Evolutionary conservation across 2,329 filamentous ascomycete genomes (phyloP), one percentile per base, ranked within the genome.

Genomic region (Talaromyces sp.): DNA sequence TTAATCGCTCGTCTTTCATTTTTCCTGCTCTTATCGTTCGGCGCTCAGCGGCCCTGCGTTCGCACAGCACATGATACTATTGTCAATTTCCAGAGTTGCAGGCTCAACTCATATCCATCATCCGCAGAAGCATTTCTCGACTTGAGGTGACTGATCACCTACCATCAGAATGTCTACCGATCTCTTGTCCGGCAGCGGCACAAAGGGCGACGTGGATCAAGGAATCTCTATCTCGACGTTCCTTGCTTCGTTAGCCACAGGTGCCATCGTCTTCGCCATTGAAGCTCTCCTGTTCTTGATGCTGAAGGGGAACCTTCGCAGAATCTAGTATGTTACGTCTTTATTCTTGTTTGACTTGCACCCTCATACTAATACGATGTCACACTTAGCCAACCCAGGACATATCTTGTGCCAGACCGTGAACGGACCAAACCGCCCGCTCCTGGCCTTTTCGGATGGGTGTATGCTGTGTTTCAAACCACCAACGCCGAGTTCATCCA

Each of bases 401-500:
- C 92, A 4, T 96, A 92, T 70, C 85, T 96, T 1, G 93, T 96
- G 0, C 91, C 92, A 6, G 90, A 95, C 78, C 87, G 90, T 73
- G 91, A 96, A 80, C 88, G 92, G 70, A 93, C 91, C 8, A 85
- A 89, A n/a, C 82, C 90, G 1, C 91, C 92, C 1, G 90, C 91
- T 0, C 79, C 70, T 74, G 85, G 77, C 75, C 81, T 84, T 29
- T 81, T 83, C 65, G 77, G 75, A 71, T 87, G 85, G 85, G 77
- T 86, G 58, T 73, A 75, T 15, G 83, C 85, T 3, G 83, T 81
- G 69, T 96, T 83, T 83, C 91, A 80, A 77, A 88, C 81, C 80
- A 91, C 80, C 77, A 87, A 82, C 85, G 91, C 91, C 13, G 92
- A 96, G 71, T 88, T 99, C 70, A 96, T 99, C 72, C 90, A 94